Percentiles rank a stretch among this genome's conserved stretches.
phyloP scores from a whole-genome alignment of 768 basidiomycete genomes.

The Hericium erinaceus region DNA sequence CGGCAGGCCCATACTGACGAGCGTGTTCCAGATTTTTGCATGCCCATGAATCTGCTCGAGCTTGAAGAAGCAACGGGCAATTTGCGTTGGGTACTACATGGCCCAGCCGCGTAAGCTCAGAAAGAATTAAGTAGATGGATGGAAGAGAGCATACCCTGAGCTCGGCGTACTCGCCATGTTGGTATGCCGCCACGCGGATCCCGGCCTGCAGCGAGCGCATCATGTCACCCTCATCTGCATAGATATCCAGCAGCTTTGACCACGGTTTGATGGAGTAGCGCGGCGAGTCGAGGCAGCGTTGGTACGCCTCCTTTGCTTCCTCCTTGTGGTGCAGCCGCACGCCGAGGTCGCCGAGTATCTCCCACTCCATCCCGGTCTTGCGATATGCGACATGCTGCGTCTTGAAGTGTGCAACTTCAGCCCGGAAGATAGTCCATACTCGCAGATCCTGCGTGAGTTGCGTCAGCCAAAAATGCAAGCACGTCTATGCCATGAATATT shows the following conservation, averaged over 20 bases:
- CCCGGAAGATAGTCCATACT: conserved; percentile 98
- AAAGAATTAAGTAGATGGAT: not conserved
- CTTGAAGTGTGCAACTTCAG: conserved; percentile 98
- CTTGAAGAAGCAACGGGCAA: conserved; percentile 88
- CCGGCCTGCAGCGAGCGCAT: conserved; percentile 85
- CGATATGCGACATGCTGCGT: conserved; percentile 97
- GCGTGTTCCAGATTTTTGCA: conserved; percentile 86
- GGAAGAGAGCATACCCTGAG: conserved; percentile 53
- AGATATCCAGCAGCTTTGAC: conserved; percentile 90
- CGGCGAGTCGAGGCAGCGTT: conserved; percentile 81
- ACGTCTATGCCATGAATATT: conserved; percentile 6
- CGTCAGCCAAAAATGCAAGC: not conserved
- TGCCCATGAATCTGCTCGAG: conserved; percentile 89
- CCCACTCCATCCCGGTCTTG: conserved; percentile 97
- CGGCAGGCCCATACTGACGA: conserved; percentile 91
- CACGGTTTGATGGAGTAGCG: conserved; percentile 90
- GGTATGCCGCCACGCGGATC: conserved; percentile 88
- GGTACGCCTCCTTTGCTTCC: conserved; percentile 96
- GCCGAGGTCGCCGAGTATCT: conserved; percentile 93
- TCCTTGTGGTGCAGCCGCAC: conserved; percentile 93
- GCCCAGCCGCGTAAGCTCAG: conserved; percentile 6
- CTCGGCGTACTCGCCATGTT: conserved; percentile 83
- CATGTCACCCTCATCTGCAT: conserved; percentile 94
- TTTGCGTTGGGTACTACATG: conserved; percentile 76
- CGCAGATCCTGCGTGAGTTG: conserved; percentile 66